phyloP scores from a whole-genome alignment of 257 asterid species.

The Plantago elongata region DNA sequence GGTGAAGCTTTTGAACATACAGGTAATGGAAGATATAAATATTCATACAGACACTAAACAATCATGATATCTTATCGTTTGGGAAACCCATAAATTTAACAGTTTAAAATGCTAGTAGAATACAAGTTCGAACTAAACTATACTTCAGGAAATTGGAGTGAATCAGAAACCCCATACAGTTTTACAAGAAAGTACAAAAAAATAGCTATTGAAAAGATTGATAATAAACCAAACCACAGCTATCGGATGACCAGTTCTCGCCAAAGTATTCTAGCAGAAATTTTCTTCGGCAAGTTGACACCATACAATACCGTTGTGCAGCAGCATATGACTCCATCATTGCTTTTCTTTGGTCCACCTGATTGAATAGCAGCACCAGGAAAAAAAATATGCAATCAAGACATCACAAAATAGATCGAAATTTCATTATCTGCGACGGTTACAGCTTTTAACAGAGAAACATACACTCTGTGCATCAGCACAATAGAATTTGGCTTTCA shows the following conservation, averaged over 20 bases:
- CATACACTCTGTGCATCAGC: conserved; percentile 75
- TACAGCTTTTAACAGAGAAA: conserved; percentile 25
- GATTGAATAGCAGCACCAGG: conserved; percentile 24
- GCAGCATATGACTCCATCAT: conserved; percentile 70
- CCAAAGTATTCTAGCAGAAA: conserved; percentile 84
- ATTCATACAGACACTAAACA: no score
- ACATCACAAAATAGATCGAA: conserved; percentile 12
- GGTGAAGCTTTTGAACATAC: no score
- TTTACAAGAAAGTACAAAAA: no score
- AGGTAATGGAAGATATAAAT: no score
- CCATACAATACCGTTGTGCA: conserved; percentile 75
- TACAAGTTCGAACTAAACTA: no score
- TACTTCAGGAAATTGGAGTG: no score
- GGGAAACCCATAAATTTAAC: no score
- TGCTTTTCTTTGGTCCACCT: conserved; percentile 80
- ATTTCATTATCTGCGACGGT: conserved; percentile 5
- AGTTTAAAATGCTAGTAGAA: no score
- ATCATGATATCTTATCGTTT: no score
- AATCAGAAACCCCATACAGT: no score
- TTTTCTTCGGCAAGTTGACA: conserved; percentile 86
- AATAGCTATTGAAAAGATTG: conserved; percentile 8
- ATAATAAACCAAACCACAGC: conserved; percentile 52
- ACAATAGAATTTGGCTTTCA: conserved; percentile 73
- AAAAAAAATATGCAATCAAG: conserved; percentile 14
- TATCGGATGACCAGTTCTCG: conserved; percentile 41